phyloP scores from a whole-genome alignment of 1,284 basidiomycete genomes.

The Jaminaea rosea region DNA sequence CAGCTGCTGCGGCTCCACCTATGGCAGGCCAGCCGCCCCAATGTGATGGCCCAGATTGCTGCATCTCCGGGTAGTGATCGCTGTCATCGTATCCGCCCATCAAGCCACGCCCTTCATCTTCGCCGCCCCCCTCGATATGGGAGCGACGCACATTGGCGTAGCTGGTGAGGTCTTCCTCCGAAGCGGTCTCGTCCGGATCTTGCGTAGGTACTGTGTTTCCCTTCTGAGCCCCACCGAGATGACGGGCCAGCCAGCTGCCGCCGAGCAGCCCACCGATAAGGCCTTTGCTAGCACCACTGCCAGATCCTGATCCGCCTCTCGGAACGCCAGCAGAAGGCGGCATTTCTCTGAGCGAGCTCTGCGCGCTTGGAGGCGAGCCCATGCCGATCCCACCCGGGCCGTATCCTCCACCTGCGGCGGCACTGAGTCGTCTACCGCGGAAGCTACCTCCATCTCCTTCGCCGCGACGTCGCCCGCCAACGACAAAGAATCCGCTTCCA shows the following conservation, averaged over 20 bases:
- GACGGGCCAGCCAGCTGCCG: not conserved
- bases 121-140: no score
- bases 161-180: not conserved
- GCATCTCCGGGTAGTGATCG: constrained; percentile 11
- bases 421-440: not conserved
- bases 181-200: not conserved
- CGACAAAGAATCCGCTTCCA: constrained; percentile 28
- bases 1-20: constrained; percentile 7
- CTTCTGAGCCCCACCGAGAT: not conserved
- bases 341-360: not conserved
- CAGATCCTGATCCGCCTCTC: not conserved
- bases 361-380: not conserved
- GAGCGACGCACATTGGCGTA: no score
- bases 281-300: not conserved
- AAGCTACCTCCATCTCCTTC: not conserved
- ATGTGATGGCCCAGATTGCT: not conserved
- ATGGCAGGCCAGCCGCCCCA: constrained; percentile 7
- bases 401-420: not conserved
- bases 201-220: not conserved
- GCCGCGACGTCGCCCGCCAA: constrained; percentile 12
- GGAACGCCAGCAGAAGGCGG: no score
- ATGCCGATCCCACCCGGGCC: not conserved
- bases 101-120: not conserved
- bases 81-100: constrained; percentile 13
- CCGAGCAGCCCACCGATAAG: not conserved